Base-by-base conservation (phyloP, 2,329 filamentous ascomycete species). In the Geosmithia putterillii region DNA sequence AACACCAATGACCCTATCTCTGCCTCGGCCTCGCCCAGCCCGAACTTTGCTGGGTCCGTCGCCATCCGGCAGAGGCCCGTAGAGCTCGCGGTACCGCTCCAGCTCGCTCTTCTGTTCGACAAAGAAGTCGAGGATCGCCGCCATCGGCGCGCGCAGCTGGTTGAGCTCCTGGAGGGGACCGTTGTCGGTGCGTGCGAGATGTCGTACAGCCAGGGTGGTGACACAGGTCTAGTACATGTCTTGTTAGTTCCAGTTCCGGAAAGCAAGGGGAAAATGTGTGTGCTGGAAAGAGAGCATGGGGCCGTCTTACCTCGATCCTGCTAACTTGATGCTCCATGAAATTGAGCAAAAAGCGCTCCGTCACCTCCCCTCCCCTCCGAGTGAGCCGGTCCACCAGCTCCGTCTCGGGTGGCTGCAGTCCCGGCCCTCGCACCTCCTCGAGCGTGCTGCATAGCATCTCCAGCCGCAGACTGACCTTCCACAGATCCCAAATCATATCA, bases 291-390 rank as follows among this genome's bases (percentile, higher is more conserved):
- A 14, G 41, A 40, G 42, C 81, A 64, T n/a, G n/a, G n/a, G n/a
- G n/a, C n/a, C n/a, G n/a, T n/a, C n/a, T n/a, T 70, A 94, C 88
- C 79, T 98, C 92, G 59, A 98, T 94, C 55, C 92, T 79, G 59
- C 85, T 89, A 52, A 98, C 84, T 71, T 95, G 88, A 58, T 96
- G 89, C 59, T 94, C 89, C 60, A 96, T 75, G 55, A 98, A 87
- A 55, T 86, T 88, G 44, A 94, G 65, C 62, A 96, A 67, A 62
- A 94, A 90, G 43, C 78, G 73, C 68, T 96, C 92, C 22, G 89
- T 87, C 43, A 95, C 77, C 58, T 95, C 88, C 10, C 86, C 87
- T 42, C 85, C 86, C 37, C 81, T 65, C 44, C 70, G 59, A 57
- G 70, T 74, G 58, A 79, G 71, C 42, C 71, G 66, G 49, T 95